Percentiles rank a stretch among this genome's conserved stretches.
Evolutionary conservation across 768 basidiomycete species (phyloP).

Genomic region (Holtermannia corniformis): DNA sequence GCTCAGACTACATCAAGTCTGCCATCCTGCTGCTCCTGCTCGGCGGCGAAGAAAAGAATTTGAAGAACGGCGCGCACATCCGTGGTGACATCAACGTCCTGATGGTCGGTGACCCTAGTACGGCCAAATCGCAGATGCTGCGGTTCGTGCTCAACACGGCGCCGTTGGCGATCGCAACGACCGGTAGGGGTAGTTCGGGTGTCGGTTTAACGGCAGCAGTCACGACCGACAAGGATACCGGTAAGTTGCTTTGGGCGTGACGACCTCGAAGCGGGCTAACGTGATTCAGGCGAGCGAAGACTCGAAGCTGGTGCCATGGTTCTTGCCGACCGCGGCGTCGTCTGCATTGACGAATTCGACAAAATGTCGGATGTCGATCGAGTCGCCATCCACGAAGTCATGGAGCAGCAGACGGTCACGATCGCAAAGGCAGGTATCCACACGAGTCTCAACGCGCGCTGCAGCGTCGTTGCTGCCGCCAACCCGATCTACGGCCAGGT

Average conservation of each 20-base stretch:
- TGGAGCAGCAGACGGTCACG: conserved; percentile 99
- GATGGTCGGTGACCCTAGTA: conserved; percentile 99
- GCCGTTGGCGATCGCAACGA: conserved; percentile 94
- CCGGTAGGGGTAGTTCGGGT: conserved; percentile 94
- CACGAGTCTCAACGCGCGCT: conserved; percentile 92
- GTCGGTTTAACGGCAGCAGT: conserved; percentile 98
- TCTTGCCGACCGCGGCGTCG: conserved; percentile 93
- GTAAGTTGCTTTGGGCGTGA: conserved; percentile 37
- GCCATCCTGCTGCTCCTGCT: conserved; percentile 86
- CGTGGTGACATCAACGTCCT: conserved; percentile 98
- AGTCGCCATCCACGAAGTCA: conserved; percentile 99
- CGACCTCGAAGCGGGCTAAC: too few species aligned
- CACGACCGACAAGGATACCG: conserved; percentile 95
- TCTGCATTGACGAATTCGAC: conserved; percentile 99
- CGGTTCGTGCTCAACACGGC: conserved; percentile 94
- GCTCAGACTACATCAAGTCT: conserved; percentile 90
- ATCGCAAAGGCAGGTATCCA: conserved; percentile 99
- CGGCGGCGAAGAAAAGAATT: conserved; percentile 94
- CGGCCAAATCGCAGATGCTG: conserved; percentile 91
- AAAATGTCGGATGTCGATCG: conserved; percentile 99
- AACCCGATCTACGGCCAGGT: conserved; percentile 98
- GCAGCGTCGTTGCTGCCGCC: conserved; percentile 94
- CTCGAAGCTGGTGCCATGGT: conserved; percentile 99
- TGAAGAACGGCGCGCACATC: conserved; percentile 94
- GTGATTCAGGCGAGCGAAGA: conserved; percentile 56